Percentiles rank a stretch among this genome's conserved stretches.
phyloP scores from a whole-genome alignment of 116 monocot species.

The Dioscorea cayenensis region DNA sequence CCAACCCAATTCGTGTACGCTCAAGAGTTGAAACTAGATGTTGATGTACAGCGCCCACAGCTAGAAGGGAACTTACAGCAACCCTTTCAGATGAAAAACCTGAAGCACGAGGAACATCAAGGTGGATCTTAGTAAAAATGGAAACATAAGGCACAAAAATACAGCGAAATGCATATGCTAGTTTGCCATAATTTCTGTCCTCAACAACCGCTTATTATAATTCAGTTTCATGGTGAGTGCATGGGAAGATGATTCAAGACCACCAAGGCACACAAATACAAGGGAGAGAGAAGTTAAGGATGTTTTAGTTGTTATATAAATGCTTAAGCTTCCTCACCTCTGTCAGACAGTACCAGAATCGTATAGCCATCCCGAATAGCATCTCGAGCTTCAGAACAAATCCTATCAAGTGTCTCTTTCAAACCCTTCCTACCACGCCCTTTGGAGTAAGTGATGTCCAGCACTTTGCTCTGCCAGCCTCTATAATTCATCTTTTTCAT shows the following conservation, averaged over 20 bases:
- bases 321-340: conserved; percentile 46
- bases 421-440: conserved; percentile 67
- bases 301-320: background rate
- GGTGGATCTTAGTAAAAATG: background rate
- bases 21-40: conserved; percentile 90
- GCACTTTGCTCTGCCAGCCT: conserved; percentile 88
- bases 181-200: too few relatives aligned
- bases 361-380: conserved; percentile 87
- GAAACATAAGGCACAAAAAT: background rate
- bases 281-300: background rate
- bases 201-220: too few relatives aligned
- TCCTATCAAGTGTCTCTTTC: conserved; percentile 75
- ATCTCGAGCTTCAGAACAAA: conserved; percentile 76
- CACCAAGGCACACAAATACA: background rate
- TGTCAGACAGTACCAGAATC: conserved; percentile 81
- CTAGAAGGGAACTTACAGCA: conserved; percentile 91
- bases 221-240: too few relatives aligned
- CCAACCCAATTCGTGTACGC: conserved; percentile 76
- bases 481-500: conserved; percentile 87
- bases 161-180: background rate
- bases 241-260: background rate
- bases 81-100: conserved; percentile 80
- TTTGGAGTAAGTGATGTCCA: conserved; percentile 84
- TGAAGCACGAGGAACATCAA: conserved; percentile 13
- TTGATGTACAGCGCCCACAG: conserved; percentile 97